Conservation (phyloP, 768 basidiomycete genomes). For the Boletus rubescentipes region DNA sequence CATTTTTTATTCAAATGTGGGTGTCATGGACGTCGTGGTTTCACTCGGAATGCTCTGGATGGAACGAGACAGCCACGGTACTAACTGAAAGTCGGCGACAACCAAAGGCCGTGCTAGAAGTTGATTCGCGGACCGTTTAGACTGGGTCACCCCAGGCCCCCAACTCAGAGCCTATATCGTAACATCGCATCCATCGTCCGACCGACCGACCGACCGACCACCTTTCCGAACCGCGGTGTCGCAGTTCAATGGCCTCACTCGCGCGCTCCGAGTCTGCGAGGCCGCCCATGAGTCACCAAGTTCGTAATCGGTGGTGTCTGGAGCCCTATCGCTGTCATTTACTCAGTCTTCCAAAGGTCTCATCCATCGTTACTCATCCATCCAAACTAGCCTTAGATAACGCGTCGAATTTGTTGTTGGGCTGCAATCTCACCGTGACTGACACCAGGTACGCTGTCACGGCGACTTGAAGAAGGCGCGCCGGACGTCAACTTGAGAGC, state of each 20-base stretch:
- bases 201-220: not conserved
- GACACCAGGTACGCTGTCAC: not conserved
- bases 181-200: not conserved
- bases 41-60: no score
- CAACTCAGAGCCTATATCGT: not conserved
- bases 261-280: not conserved
- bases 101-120: not conserved
- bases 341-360: not conserved
- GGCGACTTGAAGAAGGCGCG: not conserved
- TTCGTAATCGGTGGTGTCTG: not conserved
- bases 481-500: not conserved
- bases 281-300: not conserved
- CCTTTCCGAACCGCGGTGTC: not conserved
- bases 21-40: no score
- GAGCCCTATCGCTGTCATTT: not conserved
- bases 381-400: not conserved
- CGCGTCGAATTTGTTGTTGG: no score
- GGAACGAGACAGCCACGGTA: not conserved
- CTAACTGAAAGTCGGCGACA: not conserved
- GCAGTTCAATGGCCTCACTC: not conserved
- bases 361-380: no score
- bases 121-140: not conserved
- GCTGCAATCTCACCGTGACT: no score
- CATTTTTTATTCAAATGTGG: no score
- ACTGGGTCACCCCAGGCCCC: no score